These are phyloP conservation scores for Clavariopsis aquatica DNA, from an alignment of 495 filamentous ascomycete species.

Conservation along the genomic window DNA sequence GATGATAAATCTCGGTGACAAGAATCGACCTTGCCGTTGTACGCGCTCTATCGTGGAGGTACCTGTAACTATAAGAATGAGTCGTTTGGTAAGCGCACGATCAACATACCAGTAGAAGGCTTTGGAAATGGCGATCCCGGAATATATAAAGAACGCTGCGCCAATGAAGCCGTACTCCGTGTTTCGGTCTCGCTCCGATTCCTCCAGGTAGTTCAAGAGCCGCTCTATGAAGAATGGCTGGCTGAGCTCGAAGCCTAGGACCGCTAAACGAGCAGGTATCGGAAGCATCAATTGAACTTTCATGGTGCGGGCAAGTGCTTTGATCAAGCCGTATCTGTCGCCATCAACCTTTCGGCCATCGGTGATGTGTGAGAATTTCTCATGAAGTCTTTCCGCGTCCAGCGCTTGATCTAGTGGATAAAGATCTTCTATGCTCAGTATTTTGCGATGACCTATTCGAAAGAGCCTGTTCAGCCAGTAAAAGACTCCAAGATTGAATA, in stretches of 20 bases:
- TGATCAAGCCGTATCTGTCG: conserved; percentile 11
- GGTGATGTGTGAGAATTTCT: conserved; percentile 2
- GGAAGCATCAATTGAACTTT: conserved; percentile 18
- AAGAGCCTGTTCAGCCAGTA: conserved; percentile 29
- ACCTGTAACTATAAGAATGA: neutral
- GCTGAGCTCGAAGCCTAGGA: conserved; percentile 14
- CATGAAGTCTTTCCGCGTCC: conserved; percentile 7
- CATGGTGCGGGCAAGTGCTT: conserved; percentile 16
- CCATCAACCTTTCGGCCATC: conserved; percentile 8
- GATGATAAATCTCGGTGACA: conserved; percentile 16
- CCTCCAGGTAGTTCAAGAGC: conserved; percentile 9
- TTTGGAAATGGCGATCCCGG: conserved; percentile 21
- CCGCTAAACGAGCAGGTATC: conserved; percentile 5
- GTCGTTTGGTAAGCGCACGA: neutral
- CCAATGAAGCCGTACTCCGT: conserved; percentile 19
- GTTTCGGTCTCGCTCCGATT: conserved; percentile 11
- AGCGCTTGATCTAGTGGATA: conserved; percentile 14
- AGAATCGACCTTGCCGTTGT: conserved; percentile 14
- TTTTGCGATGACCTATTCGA: conserved; percentile 5
- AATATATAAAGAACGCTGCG: conserved; percentile 18
- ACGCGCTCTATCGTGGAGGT: conserved; percentile 18
- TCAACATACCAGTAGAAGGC: conserved; percentile 9
- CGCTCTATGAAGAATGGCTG: conserved; percentile 20
- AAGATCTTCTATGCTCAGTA: conserved; percentile 17
- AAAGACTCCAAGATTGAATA: conserved; percentile 16